phyloP scores from a whole-genome alignment of 2,329 filamentous ascomycete species.

The Trichoderma sp. region DNA sequence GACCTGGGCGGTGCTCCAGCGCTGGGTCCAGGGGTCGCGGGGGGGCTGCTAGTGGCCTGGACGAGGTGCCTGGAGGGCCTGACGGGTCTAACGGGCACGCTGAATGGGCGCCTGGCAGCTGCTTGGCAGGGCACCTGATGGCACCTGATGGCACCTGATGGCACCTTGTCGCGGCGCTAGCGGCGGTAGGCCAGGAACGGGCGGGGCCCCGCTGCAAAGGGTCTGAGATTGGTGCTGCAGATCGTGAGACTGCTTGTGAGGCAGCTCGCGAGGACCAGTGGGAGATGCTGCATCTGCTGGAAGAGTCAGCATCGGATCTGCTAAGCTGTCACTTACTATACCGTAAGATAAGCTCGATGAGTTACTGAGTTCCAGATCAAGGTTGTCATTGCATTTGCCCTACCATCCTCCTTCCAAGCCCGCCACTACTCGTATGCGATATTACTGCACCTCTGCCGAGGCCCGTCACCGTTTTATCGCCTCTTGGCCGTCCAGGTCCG shows the following conservation, averaged over 20 bases:
- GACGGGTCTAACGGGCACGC: not conserved
- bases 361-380: too few relatives aligned
- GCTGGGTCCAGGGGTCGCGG: constrained; percentile 12
- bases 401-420: not conserved
- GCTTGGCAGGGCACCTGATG: not conserved
- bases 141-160: too few relatives aligned
- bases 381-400: too few relatives aligned
- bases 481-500: constrained; percentile 9
- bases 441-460: not conserved
- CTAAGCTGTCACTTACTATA: too few relatives aligned
- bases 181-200: constrained; percentile 27
- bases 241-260: too few relatives aligned
- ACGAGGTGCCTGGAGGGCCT: not conserved
- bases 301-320: too few relatives aligned
- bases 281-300: too few relatives aligned
- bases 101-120: not conserved
- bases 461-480: not conserved
- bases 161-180: constrained; percentile 27
- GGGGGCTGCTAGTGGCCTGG: constrained; percentile 4
- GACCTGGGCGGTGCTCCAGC: not conserved
- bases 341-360: too few relatives aligned
- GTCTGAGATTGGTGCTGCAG: not conserved
- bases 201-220: constrained; percentile 25
- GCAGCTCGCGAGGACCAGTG: too few relatives aligned
- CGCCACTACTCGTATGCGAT: not conserved